Percentiles rank a stretch among this genome's conserved stretches.
Conservation (phyloP, 2,329 filamentous ascomycete species). For the Coniochaeta ligniaria region DNA sequence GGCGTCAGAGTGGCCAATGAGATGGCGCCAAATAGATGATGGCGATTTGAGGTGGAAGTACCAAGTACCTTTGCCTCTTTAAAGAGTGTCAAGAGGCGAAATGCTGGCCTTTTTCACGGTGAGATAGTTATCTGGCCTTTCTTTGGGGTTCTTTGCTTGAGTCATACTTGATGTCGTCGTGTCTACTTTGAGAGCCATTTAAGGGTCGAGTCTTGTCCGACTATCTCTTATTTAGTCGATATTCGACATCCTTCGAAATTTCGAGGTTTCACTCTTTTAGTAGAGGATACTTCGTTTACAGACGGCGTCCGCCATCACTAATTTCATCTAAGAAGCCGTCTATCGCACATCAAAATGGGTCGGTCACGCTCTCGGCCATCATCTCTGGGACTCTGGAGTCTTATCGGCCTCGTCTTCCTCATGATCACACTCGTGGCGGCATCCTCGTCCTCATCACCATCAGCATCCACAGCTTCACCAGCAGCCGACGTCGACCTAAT, state of each 20-base stretch:
- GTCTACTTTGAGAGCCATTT: background rate
- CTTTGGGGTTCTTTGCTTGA: constrained; percentile 15
- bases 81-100: constrained; percentile 9
- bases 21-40: background rate
- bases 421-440: constrained; percentile 10
- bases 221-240: background rate
- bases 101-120: background rate
- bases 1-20: constrained; percentile 1
- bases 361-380: background rate
- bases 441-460: constrained; percentile 12
- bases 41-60: background rate
- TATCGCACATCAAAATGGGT: background rate
- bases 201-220: background rate
- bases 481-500: constrained; percentile 48
- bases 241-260: background rate
- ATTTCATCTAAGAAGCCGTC: background rate
- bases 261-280: background rate
- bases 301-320: background rate
- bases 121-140: constrained; percentile 19
- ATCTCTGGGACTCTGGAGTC: constrained; percentile 11
- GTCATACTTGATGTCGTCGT: constrained; percentile 9
- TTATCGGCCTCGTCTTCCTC: constrained; percentile 11
- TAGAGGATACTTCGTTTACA: background rate
- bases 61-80: constrained; percentile 6
- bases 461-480: constrained; percentile 22